Evolutionary conservation across 257 asterid genomes (phyloP).

Genomic region (Ilex asprella): DNA sequence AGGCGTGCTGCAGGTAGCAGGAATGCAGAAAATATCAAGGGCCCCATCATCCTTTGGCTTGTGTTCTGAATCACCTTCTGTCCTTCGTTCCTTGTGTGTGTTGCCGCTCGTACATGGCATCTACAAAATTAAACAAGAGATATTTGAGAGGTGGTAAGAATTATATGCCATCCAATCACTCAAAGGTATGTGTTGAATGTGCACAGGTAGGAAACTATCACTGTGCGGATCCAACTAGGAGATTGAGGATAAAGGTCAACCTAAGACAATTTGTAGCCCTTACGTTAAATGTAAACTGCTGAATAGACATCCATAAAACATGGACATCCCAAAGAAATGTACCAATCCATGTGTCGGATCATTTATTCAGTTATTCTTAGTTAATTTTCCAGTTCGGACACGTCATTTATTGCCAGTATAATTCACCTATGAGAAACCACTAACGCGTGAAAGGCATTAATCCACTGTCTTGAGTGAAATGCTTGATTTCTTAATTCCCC

Average conservation of each 20-base stretch:
- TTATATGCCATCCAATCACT: neutral
- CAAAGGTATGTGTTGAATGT: neutral
- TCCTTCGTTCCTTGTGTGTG: conserved; percentile 50
- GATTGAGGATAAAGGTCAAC: too few relatives aligned
- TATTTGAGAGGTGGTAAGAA: neutral
- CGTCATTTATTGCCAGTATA: too few relatives aligned
- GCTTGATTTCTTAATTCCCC: neutral
- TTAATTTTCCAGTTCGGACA: too few relatives aligned
- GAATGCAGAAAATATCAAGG: conserved; percentile 43
- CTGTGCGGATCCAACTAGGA: too few relatives aligned
- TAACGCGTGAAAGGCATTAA: neutral
- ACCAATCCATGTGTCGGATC: neutral
- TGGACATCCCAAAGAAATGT: too few relatives aligned
- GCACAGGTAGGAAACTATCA: too few relatives aligned
- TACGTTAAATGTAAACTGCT: too few relatives aligned
- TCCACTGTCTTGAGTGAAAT: neutral
- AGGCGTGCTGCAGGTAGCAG: conserved; percentile 42
- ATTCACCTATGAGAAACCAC: too few relatives aligned
- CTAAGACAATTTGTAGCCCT: too few relatives aligned
- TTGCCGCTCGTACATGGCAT: conserved; percentile 24
- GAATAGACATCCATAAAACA: neutral
- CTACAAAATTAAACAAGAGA: conserved; percentile 23
- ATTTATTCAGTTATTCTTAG: too few relatives aligned
- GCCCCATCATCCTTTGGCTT: conserved; percentile 32
- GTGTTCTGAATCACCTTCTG: conserved; percentile 40